Evolutionary conservation across 164 flowering plant species (phyloP), one percentile per base, ranked within the genome.

Genomic region (Nymphaea colorata): DNA sequence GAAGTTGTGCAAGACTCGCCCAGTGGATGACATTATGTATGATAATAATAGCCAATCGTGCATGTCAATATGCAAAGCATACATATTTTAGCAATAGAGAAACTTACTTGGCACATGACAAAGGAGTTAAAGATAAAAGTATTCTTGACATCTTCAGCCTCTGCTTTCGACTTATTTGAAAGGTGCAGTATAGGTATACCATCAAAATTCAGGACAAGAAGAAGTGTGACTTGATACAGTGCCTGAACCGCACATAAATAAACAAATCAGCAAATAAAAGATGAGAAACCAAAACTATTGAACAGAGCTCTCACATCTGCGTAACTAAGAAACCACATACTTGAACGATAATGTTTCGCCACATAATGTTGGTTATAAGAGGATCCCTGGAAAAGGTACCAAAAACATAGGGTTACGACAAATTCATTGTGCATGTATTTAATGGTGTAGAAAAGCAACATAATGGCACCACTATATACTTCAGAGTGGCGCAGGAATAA

Each of bases 341-440:
- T 95, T 94, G 98, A 15, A 91, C 74, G 67, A 91, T 45, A 74
- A 94, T 72, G 76, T 94, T 94, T 76, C 99, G 83, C 99, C 99
- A 94, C 98, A 91, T 94, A 73, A 90, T 84, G 76, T 91, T 94
- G 57, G 99, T 88, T 51, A 94, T 83, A 3, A 94, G 91, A 67
- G 98, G 96, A 70, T 88, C 98, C 80, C 99, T 94, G 79, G 44
- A 51, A 2, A 61, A 45, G 5, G 10, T 45, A 1, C 36, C 36
- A 25, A 25, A 25, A 25, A 25, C 36, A 25, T 25, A 25, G 36
- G 36, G 36, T 25, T 25, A 25, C 36, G 1, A 25, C 36, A 25
- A 25, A 25, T 25, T 25, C 36, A 25, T 25, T 25, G 36, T 25
- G 36, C 36, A 25, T 25, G 36, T 25, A 25, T 25, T 25, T 25